Evolutionary conservation across 805 yeast species (phyloP).

Genomic region (Candida parachauliodes): DNA sequence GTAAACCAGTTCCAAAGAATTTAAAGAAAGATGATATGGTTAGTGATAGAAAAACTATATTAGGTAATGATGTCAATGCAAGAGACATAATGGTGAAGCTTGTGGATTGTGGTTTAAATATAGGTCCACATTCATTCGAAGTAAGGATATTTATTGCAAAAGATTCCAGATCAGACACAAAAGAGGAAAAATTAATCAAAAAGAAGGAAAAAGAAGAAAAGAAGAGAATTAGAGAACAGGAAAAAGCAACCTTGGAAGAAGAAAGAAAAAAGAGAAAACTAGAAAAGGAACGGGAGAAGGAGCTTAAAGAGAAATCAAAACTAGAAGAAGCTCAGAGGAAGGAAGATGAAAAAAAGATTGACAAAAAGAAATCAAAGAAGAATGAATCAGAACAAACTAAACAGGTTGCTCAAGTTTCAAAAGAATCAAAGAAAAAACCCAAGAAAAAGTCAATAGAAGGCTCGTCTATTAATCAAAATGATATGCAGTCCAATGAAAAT

Average conservation of each 20-base stretch:
- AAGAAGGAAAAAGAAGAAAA: constrained; percentile 9
- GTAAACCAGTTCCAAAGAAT: constrained; percentile 31
- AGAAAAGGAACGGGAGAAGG: constrained; percentile 9
- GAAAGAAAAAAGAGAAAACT: constrained; percentile 14
- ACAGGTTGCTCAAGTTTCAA: not conserved
- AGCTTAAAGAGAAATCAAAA: constrained; percentile 18
- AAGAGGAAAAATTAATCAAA: constrained; percentile 9
- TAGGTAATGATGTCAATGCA: constrained; percentile 46
- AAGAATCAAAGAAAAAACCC: constrained; percentile 3
- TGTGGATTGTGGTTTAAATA: constrained; percentile 65
- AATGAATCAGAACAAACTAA: not conserved
- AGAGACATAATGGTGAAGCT: constrained; percentile 87
- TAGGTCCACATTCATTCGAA: constrained; percentile 84
- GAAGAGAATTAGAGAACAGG: constrained; percentile 9
- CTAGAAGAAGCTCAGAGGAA: constrained; percentile 15
- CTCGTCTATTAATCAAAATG: constrained; percentile 26
- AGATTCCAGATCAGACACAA: constrained; percentile 63
- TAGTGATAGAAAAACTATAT: constrained; percentile 29
- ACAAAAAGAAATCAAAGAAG: not conserved
- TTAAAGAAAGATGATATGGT: constrained; percentile 15
- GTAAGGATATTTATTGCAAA: constrained; percentile 77
- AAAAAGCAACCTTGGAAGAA: constrained; percentile 33
- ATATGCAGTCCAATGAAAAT: constrained; percentile 58
- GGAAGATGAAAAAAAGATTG: constrained; percentile 11
- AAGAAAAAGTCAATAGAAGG: not conserved